Conservation (phyloP, 2,329 filamentous ascomycete genomes). For the Fusarium tanahbumbuense region DNA sequence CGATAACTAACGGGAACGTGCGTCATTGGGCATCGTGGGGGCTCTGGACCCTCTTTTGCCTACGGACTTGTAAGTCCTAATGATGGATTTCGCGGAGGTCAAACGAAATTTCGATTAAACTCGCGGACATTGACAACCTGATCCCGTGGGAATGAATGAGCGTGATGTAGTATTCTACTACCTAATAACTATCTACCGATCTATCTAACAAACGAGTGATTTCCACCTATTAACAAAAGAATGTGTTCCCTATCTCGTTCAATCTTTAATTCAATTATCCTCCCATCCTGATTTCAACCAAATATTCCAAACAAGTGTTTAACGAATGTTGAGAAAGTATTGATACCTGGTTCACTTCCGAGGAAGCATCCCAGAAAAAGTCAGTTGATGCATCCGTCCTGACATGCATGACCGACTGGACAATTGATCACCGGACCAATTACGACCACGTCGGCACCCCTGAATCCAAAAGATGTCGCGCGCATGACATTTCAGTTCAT, state of each 20-base stretch:
- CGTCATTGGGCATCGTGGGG: conserved; percentile 36
- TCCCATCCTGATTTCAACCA: not conserved
- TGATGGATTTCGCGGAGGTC: conserved; percentile 10
- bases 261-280: not conserved
- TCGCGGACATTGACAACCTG: conserved; percentile 36
- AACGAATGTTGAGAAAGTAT: not conserved
- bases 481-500: conserved; percentile 28
- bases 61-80: conserved; percentile 37
- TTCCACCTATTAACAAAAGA: not conserved
- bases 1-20: conserved; percentile 29
- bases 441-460: not conserved
- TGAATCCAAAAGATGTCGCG: not conserved
- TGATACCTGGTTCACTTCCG: conserved; percentile 2
- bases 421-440: conserved; percentile 24
- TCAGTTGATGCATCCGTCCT: conserved; percentile 20
- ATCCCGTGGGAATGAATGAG: conserved; percentile 22
- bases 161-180: not conserved
- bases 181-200: not conserved
- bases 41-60: conserved; percentile 18
- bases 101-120: conserved; percentile 21
- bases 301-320: not conserved
- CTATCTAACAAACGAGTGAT: not conserved
- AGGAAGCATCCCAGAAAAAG: conserved; percentile 9
- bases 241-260: not conserved
- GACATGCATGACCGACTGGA: conserved; percentile 14